phyloP scores from a whole-genome alignment of 140 eudicot species.

The Anethum foeniculum region DNA sequence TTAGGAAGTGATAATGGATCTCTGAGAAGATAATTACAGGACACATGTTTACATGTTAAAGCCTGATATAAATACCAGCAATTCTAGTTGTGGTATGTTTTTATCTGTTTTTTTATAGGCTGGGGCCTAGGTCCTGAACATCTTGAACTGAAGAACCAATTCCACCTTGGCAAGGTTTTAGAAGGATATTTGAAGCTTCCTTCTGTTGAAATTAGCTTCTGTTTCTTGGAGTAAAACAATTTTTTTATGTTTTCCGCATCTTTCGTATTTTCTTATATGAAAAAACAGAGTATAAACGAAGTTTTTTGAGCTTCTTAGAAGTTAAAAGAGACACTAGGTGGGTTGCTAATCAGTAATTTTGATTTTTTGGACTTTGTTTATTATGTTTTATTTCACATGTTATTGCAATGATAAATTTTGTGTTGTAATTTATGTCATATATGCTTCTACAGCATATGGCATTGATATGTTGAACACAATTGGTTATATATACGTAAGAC shows the following conservation, averaged over 20 bases:
- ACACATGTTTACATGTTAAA: not conserved
- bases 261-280: not conserved
- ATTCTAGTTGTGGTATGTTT: not conserved
- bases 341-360: not conserved
- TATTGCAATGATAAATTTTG: not conserved
- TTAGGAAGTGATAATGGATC: not conserved
- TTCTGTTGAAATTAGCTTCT: not conserved
- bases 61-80: not conserved
- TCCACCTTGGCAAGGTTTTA: not conserved
- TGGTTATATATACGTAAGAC: conserved; percentile 85
- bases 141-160: not conserved
- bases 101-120: not conserved
- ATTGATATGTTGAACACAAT: conserved; percentile 90
- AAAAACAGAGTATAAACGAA: not conserved
- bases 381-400: not conserved
- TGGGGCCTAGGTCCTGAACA: not conserved
- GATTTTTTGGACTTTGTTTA: not conserved
- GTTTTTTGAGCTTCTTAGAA: not conserved
- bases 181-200: not conserved
- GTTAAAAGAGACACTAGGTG: not conserved
- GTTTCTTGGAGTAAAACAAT: not conserved
- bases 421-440: not conserved
- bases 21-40: not conserved
- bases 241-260: not conserved
- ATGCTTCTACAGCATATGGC: conserved; percentile 71